Evolutionary conservation across 371 early-diverging fungal species (phyloP).

Genomic region (Mortierella sp.): DNA sequence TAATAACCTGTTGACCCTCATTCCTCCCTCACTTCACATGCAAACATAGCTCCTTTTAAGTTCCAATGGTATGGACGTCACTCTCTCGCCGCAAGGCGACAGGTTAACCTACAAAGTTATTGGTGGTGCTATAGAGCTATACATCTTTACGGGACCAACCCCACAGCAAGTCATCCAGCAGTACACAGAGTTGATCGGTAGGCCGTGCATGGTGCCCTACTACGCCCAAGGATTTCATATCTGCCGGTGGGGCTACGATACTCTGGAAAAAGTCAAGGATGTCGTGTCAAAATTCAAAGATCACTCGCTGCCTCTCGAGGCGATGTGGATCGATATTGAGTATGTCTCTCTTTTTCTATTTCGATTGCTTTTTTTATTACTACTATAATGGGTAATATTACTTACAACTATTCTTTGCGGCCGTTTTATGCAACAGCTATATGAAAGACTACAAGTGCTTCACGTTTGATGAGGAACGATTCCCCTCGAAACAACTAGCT

Average conservation of each 20-base stretch:
- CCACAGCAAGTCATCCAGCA: constrained; percentile 70
- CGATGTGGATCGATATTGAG: constrained; percentile 81
- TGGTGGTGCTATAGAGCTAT: constrained; percentile 74
- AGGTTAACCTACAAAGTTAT: constrained; percentile 72
- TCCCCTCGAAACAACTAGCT: constrained; percentile 53
- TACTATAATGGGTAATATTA: neutral
- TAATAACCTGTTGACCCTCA: neutral
- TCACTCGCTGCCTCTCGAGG: constrained; percentile 72
- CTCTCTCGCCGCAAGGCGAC: constrained; percentile 50
- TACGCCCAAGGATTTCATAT: constrained; percentile 65
- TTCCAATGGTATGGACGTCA: constrained; percentile 80
- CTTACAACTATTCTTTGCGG: too few relatives aligned
- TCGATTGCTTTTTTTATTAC: neutral
- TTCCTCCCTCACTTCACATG: neutral
- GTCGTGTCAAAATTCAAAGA: constrained; percentile 66
- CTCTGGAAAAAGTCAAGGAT: constrained; percentile 64
- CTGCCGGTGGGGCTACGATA: constrained; percentile 78
- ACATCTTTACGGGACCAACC: constrained; percentile 71
- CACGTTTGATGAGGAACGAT: constrained; percentile 60
- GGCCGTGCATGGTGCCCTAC: constrained; percentile 63
- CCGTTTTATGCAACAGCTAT: constrained; percentile 37
- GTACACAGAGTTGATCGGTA: constrained; percentile 75
- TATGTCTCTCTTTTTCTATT: constrained; percentile 1
- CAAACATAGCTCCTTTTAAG: constrained; percentile 59
- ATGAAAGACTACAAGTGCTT: constrained; percentile 69